phyloP scores from a whole-genome alignment of 768 basidiomycete genomes.

The Arthromyces matolae region DNA sequence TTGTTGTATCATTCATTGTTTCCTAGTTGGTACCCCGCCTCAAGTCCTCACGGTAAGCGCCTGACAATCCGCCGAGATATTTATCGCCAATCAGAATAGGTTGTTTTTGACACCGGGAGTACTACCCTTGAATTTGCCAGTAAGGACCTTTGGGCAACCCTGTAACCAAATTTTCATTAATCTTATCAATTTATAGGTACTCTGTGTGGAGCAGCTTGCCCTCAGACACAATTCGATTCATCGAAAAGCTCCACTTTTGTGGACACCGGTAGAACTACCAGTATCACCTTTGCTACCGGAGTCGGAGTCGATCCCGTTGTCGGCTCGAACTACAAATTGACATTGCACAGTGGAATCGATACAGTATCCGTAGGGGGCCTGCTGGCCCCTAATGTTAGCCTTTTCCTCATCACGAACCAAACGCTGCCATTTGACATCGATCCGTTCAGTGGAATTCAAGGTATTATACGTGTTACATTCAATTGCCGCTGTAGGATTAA shows the following conservation, averaged over 20 bases:
- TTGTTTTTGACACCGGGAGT: conserved; percentile 60
- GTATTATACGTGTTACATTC: conserved; percentile 20
- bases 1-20: no score
- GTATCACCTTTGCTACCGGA: conserved; percentile 53
- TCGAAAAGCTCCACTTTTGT: conserved; percentile 50
- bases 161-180: not conserved
- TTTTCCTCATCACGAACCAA: conserved; percentile 53
- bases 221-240: conserved; percentile 44
- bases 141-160: conserved; percentile 19
- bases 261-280: conserved; percentile 36
- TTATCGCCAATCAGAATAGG: conserved; percentile 21
- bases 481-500: not conserved
- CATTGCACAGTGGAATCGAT: conserved; percentile 42
- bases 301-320: conserved; percentile 53
- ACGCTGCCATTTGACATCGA: conserved; percentile 49
- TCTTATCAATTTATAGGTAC: conserved; percentile 32
- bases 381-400: conserved; percentile 29
- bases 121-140: conserved; percentile 46
- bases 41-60: conserved; percentile 39
- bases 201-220: conserved; percentile 41
- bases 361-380: conserved; percentile 48
- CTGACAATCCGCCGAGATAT: not conserved
- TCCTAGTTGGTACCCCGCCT: conserved; percentile 50
- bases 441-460: conserved; percentile 56
- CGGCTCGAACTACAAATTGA: conserved; percentile 43